A percentile compares a stretch with the other conserved stretches of the same genome.
These are phyloP conservation scores for Epichloe sylvatica DNA, from an alignment of 2,329 filamentous ascomycete species.

Conservation along the genomic window DNA sequence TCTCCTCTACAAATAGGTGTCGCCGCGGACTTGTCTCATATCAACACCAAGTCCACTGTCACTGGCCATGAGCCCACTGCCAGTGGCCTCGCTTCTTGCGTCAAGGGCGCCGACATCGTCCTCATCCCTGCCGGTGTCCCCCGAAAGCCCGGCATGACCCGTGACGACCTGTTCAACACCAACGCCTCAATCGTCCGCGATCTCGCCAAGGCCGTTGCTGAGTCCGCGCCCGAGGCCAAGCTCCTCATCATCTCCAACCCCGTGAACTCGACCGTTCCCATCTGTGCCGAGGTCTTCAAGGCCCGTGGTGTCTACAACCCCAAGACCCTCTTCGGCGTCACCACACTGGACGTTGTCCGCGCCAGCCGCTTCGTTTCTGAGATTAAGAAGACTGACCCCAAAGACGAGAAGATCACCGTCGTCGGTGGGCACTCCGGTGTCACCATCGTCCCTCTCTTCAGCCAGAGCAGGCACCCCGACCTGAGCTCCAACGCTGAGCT, in stretches of 20 bases:
- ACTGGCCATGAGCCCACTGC: constrained; percentile 73
- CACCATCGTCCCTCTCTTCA: constrained; percentile 96
- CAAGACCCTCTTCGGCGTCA: constrained; percentile 97
- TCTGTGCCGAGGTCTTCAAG: constrained; percentile 96
- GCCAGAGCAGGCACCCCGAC: constrained; percentile 76
- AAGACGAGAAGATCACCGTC: constrained; percentile 87
- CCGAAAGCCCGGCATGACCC: constrained; percentile 98
- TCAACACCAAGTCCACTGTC: constrained; percentile 97
- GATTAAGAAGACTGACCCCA: constrained; percentile 80
- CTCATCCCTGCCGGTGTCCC: constrained; percentile 95
- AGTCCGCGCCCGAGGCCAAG: constrained; percentile 81
- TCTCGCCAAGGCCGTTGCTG: constrained; percentile 86
- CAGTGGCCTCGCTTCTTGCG: constrained; percentile 59
- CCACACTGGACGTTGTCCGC: constrained; percentile 96
- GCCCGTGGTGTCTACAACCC: constrained; percentile 91
- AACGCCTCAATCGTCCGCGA: constrained; percentile 99
- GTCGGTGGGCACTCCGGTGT: constrained; percentile 95
- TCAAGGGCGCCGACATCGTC: constrained; percentile 84
- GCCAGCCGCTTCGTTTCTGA: constrained; percentile 95
- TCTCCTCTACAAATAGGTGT: constrained; percentile 51
- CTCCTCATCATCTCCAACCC: constrained; percentile 97
- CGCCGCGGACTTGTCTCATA: constrained; percentile 93
- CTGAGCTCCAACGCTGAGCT: constrained; percentile 68
- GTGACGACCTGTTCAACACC: constrained; percentile 99
- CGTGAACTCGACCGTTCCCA: constrained; percentile 98